Conservation (phyloP, 345 rosid genomes). For the Corchorus olitorius region DNA sequence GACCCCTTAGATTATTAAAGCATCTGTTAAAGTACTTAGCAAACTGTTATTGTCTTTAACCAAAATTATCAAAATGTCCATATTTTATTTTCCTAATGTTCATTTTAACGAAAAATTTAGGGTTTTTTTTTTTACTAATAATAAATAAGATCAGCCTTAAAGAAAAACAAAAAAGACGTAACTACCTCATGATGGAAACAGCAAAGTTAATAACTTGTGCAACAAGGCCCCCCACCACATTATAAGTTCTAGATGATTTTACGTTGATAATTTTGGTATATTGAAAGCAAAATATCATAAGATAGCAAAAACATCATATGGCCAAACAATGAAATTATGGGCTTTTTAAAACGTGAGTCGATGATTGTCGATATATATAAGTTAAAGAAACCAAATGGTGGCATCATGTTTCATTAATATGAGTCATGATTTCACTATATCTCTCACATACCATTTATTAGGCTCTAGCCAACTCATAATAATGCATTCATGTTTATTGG, state of each 20-base stretch:
- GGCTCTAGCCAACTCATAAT: slow-evolving; percentile 26
- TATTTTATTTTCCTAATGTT: no score
- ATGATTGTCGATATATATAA: not conserved
- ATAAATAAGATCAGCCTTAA: no score
- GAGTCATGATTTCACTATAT: slow-evolving; percentile 25
- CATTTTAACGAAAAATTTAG: no score
- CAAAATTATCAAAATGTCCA: not conserved
- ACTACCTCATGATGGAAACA: not conserved
- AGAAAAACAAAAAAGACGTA: no score
- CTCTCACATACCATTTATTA: not conserved
- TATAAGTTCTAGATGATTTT: not conserved
- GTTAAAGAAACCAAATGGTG: not conserved
- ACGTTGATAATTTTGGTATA: not conserved
- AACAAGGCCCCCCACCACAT: not conserved
- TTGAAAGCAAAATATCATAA: not conserved
- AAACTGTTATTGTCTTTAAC: not conserved
- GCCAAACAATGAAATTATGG: not conserved
- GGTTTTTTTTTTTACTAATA: no score
- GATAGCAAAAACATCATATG: not conserved
- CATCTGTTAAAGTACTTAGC: slow-evolving; percentile 5
- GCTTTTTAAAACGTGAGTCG: slow-evolving; percentile 14
- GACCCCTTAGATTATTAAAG: not conserved
- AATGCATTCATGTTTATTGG: not conserved
- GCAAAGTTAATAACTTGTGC: not conserved
- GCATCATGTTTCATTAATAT: not conserved